phyloP scores from a whole-genome alignment of 345 rosid genomes.

The Sapria himalayana region DNA sequence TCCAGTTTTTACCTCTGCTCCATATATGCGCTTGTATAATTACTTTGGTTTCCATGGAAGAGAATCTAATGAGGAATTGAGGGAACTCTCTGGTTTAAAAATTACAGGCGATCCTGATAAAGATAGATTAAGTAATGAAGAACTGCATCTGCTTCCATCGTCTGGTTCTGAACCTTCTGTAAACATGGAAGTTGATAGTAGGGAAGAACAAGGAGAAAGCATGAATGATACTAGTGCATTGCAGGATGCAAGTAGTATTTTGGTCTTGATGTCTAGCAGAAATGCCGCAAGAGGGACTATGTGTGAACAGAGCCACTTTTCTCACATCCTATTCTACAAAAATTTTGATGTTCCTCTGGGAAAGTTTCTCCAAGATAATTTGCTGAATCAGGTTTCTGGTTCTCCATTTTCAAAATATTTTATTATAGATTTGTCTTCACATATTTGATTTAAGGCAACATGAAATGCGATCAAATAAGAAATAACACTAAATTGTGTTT shows the following conservation, averaged over 20 bases:
- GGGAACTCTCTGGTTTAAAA: conserved; percentile 15
- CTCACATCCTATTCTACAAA: conserved; percentile 78
- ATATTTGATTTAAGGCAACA: too few species aligned
- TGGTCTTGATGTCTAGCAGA: conserved; percentile 72
- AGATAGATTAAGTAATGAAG: conserved; percentile 19
- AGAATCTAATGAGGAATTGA: conserved; percentile 15
- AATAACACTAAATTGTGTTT: too few species aligned
- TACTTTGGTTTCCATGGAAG: conserved; percentile 33
- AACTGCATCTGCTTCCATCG: conserved; percentile 12
- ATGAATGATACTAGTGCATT: conserved; percentile 24
- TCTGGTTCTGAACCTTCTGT: conserved; percentile 14
- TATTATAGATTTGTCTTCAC: too few species aligned
- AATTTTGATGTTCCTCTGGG: conserved; percentile 78
- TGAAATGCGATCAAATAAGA: too few species aligned
- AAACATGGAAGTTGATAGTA: conserved; percentile 14
- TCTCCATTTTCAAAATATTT: conserved; percentile 5
- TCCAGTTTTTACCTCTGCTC: conserved; percentile 20
- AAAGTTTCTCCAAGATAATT: conserved; percentile 53
- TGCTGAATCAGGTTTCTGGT: conserved; percentile 57
- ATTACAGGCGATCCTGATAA: conserved; percentile 12
- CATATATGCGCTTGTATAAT: conserved; percentile 27
- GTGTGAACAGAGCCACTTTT: conserved; percentile 85
- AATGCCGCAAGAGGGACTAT: conserved; percentile 45
- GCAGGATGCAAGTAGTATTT: conserved; percentile 50
- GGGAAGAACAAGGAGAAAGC: conserved; percentile 15